Evolutionary conservation across 1,139 yeast genomes (phyloP), one percentile per base, ranked within the genome.

Genomic region (Zygosaccharomyces sapae): DNA sequence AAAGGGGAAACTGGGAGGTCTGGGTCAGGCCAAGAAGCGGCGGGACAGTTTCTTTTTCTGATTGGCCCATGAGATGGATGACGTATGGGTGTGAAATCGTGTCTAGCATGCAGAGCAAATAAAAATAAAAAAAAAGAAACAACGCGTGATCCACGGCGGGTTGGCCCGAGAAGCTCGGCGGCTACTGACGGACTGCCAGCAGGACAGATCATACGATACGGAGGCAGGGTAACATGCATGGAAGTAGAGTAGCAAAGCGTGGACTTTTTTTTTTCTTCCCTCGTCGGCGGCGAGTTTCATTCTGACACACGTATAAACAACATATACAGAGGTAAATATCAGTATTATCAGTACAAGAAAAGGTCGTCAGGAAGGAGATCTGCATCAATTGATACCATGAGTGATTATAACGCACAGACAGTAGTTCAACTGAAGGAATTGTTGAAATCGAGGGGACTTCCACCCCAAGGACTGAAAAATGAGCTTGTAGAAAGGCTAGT

Each of bases 381-480:
- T 22, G 25, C 37, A 36, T 20, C 16, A 25, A 36, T 24, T 20
- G 35, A 25, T 29, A 35, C 10, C 18, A 82, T 81, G 87, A 56
- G 81, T 13, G 80, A 78, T 38, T 85, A 82, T 67, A 64, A 80
- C 78, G 47, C 78, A 74, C 58, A 53, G 27, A 90, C 95, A 29
- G 97, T 89, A 42, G 82, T 85, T 34, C 96, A 88, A 71, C 77
- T 90, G 67, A 89, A 86, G 66, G 96, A 86, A 54, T 59, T 80
- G 47, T 77, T 92, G 59, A 83, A 84, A 59, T 70, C 74, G 39
- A 80, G 82, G 55, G 85, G 83, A 1, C 75, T 92, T 49, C 66
- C 95, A 3, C 71, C 76, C 5, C 80, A 83, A 38, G 98, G 98
- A 22, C 83, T 88, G 59, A 92, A 90, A 68, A 83, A 85, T 37